Evolutionary conservation across 2,329 filamentous ascomycete species (phyloP), one percentile per base, ranked within the genome.

Genomic region (Gnomoniopsis sp.): DNA sequence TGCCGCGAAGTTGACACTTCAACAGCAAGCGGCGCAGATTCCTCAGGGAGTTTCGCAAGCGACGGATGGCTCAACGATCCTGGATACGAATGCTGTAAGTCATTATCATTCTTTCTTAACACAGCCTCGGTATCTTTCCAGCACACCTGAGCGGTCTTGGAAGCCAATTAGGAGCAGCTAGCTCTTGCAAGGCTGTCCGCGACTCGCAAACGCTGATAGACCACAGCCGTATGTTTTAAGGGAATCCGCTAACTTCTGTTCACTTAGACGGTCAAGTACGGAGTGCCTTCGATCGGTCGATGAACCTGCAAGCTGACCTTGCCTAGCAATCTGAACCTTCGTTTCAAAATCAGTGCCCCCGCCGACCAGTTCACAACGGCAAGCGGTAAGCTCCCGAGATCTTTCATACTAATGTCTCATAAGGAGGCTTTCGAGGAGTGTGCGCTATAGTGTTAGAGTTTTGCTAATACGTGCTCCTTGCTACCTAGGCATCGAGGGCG

Each of bases 311-410:
- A 17, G 44, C 44, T 21, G 14, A n/a, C 41, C 47, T 30, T 22
- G 55, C 36, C 50, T 43, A 82, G 79, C 62, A 77, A 77, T 55
- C 77, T 85, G 2, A 69, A 75, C 6, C 79, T 86, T 38, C 79
- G 82, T 54, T 84, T 82, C 74, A 81, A 77, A 63, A 77, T 85
- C 61, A 79, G 78, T 52, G 82, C 75, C 1, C 82, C 82, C 2
- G 80, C 80, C 38, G 71, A 77, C 58, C 76, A 80, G 55, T 85
- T 86, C 71, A 78, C 79, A 4, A 66, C 76, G 1, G 70, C 69
- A 12, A 79, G 79, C 3, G 77, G 26, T 30, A 30, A 30, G 26
- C 8, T n/a, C n/a, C n/a, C 26, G 8, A 4, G 8, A 30, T 8
- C 26, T 30, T 30, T 30, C 26, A 30, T 30, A 4, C 26, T 30